Conservation (phyloP, 805 yeast genomes). For the Myxozyma kluyveri region DNA sequence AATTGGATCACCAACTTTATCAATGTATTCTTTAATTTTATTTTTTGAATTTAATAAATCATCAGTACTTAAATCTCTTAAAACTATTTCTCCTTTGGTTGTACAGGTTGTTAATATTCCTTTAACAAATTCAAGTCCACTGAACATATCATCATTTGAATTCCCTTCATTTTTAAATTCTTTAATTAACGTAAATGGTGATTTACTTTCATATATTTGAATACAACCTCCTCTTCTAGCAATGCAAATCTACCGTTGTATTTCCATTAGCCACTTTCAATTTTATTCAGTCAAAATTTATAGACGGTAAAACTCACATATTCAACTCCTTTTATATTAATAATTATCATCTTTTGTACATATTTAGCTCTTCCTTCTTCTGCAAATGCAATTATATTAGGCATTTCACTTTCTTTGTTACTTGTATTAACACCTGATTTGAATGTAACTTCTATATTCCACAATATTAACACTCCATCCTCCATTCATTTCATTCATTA, state of each 20-base stretch:
- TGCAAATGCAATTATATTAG: conserved; percentile 49
- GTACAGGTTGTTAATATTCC: conserved; percentile 35
- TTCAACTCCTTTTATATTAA: conserved; percentile 34
- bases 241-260: conserved; percentile 26
- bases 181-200: conserved; percentile 25
- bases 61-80: conserved; percentile 32
- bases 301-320: conserved; percentile 39
- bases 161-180: conserved; percentile 17
- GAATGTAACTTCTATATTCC: conserved; percentile 53
- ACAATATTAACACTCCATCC: background rate
- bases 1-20: conserved; percentile 47
- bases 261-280: background rate
- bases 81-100: conserved; percentile 36
- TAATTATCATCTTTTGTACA: conserved; percentile 25
- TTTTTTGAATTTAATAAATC: background rate
- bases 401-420: conserved; percentile 60
- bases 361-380: conserved; percentile 40
- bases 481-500: background rate
- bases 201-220: conserved; percentile 26
- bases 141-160: conserved; percentile 21
- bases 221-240: conserved; percentile 35
- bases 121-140: conserved; percentile 28
- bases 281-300: background rate
- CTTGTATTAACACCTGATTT: conserved; percentile 77
- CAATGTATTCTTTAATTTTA: conserved; percentile 27